Evolutionary conservation across 495 filamentous ascomycete species (phyloP).

Genomic region (Penicillium bovifimosum): DNA sequence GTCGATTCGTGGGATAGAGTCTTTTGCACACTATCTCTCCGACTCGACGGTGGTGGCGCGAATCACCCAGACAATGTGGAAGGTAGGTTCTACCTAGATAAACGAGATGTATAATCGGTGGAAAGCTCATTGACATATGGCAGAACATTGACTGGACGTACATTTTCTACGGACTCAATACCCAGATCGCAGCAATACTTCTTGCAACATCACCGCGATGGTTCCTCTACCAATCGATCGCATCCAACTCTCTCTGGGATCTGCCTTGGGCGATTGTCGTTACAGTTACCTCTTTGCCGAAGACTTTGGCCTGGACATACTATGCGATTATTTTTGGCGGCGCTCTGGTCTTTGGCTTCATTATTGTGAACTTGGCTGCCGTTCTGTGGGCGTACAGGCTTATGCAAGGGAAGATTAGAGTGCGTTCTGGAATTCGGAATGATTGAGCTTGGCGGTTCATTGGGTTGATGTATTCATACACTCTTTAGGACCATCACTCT

Average conservation of each 20-base stretch:
- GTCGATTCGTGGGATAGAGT: slow-evolving; percentile 48
- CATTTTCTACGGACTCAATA: slow-evolving; percentile 63
- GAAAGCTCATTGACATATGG: neutral
- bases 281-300: slow-evolving; percentile 41
- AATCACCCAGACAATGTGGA: slow-evolving; percentile 67
- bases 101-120: neutral
- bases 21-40: slow-evolving; percentile 58
- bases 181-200: slow-evolving; percentile 60
- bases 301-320: slow-evolving; percentile 59
- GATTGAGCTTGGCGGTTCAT: neutral
- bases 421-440: too few relatives aligned
- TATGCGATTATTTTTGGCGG: slow-evolving; percentile 66
- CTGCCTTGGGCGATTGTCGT: slow-evolving; percentile 66
- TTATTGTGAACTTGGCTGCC: slow-evolving; percentile 26
- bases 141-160: slow-evolving; percentile 68
- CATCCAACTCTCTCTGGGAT: slow-evolving; percentile 61
- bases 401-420: slow-evolving; percentile 4
- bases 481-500: slow-evolving; percentile 38
- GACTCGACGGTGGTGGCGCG: slow-evolving; percentile 48
- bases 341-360: slow-evolving; percentile 60
- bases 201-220: slow-evolving; percentile 60
- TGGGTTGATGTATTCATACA: slow-evolving; percentile 17
- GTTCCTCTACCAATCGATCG: slow-evolving; percentile 63
- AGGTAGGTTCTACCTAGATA: slow-evolving; percentile 23
- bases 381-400: slow-evolving; percentile 8